Evolutionary conservation across 148 eudicot genomes (phyloP), one percentile per base, ranked within the genome.

Genomic region (Agrostemma githago): DNA sequence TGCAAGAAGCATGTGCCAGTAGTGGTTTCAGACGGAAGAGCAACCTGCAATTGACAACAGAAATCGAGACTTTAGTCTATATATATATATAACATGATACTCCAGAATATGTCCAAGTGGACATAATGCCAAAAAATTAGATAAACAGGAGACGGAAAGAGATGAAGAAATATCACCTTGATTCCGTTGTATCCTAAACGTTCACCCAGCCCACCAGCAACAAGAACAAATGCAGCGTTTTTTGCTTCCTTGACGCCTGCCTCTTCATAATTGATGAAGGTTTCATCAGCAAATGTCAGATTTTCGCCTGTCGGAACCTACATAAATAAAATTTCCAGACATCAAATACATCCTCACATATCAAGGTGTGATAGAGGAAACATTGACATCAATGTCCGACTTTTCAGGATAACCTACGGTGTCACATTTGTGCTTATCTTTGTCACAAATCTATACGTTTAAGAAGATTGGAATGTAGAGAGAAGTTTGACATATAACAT

Each of bases 151-250:
- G 8, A 62, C 14, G 15, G 38, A 37, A 26, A 26, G 37, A 8
- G 14, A 9, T 12, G 21, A 58, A 2, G 61, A 17, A n/a, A 17
- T 4, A 38, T 75, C 73, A 95, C 99, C 96, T 95, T 95, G 76
- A 95, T 92, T 83, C 97, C 99, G 77, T 90, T 92, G 86, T 93
- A 90, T 37, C 98, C 98, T 72, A 93, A 93, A 74, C 99, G 97
- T 80, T 95, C 99, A 10, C 99, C 99, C 77, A 95, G 97, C 21
- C 99, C 99, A 66, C 99, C 99, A 69, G 99, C 99, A 83, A 91
- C 99, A 83, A 95, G 99, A 73, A 95, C 92, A 85, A 95, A 95
- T 79, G 99, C 97, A 78, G 99, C 96, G 77, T 90, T 87, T 72
- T 80, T 81, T 51, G 88, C 89, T 89, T 95, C 96, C 74, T 72